Percentiles rank a stretch among this genome's conserved stretches.
These are phyloP conservation scores for Proliferodiscus dingleyae DNA, from an alignment of 2,329 filamentous ascomycete genomes.

Conservation along the genomic window DNA sequence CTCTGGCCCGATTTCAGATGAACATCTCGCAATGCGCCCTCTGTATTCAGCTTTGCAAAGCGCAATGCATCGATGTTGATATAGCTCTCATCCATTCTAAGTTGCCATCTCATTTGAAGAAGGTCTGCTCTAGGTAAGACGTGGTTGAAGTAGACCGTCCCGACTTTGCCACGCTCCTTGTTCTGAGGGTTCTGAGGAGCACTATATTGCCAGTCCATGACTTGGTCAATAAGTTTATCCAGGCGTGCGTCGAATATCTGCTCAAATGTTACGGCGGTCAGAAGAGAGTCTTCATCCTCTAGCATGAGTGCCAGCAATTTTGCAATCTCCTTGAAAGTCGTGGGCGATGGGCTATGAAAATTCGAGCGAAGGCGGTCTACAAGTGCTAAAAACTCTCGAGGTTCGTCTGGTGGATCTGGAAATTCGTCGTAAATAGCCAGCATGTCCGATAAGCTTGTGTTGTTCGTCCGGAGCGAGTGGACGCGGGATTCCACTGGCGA, in stretches of 20 bases:
- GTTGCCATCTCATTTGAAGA: conserved; percentile 16
- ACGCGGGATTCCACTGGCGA: no score
- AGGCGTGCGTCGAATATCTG: conserved; percentile 2
- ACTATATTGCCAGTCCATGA: not conserved
- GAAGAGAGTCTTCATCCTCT: not conserved
- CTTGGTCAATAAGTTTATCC: conserved; percentile 6
- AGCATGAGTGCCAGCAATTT: not conserved
- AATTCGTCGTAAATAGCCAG: no score
- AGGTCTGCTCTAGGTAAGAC: not conserved
- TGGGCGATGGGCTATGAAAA: not conserved
- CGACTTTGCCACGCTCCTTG: not conserved
- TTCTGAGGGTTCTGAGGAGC: not conserved
- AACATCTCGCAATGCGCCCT: conserved; percentile 15
- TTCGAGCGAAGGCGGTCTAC: not conserved
- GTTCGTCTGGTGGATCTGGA: no score
- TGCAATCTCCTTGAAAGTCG: not conserved
- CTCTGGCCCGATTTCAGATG: conserved; percentile 3
- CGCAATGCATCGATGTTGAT: conserved; percentile 18
- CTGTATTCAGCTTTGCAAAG: conserved; percentile 10
- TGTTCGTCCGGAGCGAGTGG: no score
- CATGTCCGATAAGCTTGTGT: no score
- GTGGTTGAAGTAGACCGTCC: not conserved
- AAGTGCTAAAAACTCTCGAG: not conserved
- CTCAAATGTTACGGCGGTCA: not conserved
- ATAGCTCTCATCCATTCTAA: conserved; percentile 15